Evolutionary conservation across 345 rosid species (phyloP).

Genomic region (Citrus cavaleriei): DNA sequence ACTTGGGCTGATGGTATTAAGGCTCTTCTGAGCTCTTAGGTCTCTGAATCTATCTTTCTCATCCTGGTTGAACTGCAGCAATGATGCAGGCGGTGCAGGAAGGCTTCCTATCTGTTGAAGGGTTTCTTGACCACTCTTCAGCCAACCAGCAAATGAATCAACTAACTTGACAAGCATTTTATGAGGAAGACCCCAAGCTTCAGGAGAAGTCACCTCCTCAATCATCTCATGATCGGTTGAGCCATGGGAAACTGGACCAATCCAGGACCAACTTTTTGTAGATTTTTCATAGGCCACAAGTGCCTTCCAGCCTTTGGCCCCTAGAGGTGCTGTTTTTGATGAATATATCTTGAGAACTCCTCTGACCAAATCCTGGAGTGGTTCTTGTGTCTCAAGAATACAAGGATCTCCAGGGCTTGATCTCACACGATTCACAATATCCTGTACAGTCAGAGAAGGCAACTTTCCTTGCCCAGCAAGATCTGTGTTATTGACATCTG

Average conservation of each 20-base stretch:
- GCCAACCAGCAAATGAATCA: conserved; percentile 96
- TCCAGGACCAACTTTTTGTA: conserved; percentile 90
- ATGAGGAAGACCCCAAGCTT: conserved; percentile 90
- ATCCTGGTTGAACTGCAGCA: conserved; percentile 79
- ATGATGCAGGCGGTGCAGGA: conserved; percentile 83
- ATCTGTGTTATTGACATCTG: conserved; percentile 37
- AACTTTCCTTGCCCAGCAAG: conserved; percentile 37
- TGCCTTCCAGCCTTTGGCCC: conserved; percentile 96
- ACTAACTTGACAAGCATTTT: conserved; percentile 97
- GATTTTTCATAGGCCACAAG: conserved; percentile 79
- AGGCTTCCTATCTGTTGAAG: conserved; percentile 95
- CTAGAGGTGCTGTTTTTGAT: conserved; percentile 90
- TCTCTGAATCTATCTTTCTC: conserved; percentile 98
- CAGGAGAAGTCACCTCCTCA: conserved; percentile 94
- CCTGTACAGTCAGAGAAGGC: conserved; percentile 78
- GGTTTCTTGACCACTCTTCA: conserved; percentile 90
- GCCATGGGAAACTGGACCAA: conserved; percentile 61
- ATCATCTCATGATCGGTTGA: conserved; percentile 56
- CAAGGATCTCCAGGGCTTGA: conserved; percentile 95
- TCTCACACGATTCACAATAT: conserved; percentile 83
- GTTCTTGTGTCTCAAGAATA: conserved; percentile 93
- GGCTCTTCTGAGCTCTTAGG: conserved; percentile 98
- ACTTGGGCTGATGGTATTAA: conserved; percentile 77
- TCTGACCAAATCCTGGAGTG: conserved; percentile 91
- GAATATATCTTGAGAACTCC: conserved; percentile 91